Evolutionary conservation across 805 yeast species (phyloP).

Genomic region (Hermanozyma aechmeae): DNA sequence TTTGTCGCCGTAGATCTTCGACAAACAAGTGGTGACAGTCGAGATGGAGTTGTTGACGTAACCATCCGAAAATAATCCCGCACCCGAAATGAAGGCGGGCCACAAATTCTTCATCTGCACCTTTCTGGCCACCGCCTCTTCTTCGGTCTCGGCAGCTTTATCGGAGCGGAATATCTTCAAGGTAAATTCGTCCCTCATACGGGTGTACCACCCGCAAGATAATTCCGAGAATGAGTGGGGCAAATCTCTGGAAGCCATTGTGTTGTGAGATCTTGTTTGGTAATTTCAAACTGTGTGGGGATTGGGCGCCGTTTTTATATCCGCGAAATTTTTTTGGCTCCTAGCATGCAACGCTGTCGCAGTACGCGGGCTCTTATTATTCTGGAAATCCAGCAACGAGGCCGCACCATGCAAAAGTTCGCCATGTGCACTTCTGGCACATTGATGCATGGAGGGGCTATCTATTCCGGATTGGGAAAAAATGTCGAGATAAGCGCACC

Average conservation of each 20-base stretch:
- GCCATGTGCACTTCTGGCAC: too few relatives aligned
- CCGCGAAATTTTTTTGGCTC: too few relatives aligned
- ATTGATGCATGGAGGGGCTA: too few relatives aligned
- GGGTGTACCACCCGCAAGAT: constrained; percentile 6
- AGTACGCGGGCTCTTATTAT: too few relatives aligned
- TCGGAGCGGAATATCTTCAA: constrained; percentile 3
- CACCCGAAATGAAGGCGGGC: constrained; percentile 52
- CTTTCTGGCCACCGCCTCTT: constrained; percentile 7
- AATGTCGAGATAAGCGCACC: too few relatives aligned
- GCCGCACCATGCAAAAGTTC: too few relatives aligned
- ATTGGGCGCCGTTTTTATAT: too few relatives aligned
- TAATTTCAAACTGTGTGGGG: too few relatives aligned
- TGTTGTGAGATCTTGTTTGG: too few relatives aligned
- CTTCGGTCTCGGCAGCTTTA: constrained; percentile 4
- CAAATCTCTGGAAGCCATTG: constrained; percentile 12
- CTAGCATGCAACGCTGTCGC: too few relatives aligned
- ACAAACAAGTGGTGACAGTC: constrained; percentile 65
- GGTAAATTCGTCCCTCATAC: constrained; percentile 6
- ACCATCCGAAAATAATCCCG: constrained; percentile 91
- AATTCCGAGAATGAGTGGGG: constrained; percentile 9
- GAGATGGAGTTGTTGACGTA: constrained; percentile 81
- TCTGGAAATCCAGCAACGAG: too few relatives aligned
- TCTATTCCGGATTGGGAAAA: too few relatives aligned
- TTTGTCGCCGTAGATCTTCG: constrained; percentile 53
- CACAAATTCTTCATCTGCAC: constrained; percentile 17